Evolutionary conservation across 2,329 filamentous ascomycete species (phyloP), one percentile per base, ranked within the genome.

Genomic region (Ophiocordyceps robertsii): DNA sequence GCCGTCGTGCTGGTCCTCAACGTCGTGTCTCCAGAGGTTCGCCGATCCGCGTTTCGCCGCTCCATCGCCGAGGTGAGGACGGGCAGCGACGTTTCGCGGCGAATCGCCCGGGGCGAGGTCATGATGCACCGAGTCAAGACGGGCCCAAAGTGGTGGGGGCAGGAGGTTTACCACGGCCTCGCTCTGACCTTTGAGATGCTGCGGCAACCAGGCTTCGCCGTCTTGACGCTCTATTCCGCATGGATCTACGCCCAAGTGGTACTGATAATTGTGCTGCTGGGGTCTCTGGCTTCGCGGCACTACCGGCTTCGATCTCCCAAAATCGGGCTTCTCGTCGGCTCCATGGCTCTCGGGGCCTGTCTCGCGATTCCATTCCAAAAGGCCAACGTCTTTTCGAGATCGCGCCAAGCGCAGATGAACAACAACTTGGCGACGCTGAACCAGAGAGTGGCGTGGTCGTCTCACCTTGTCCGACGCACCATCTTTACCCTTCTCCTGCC

Each of bases 171-270:
- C 58, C 82, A 84, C 37, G 84, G 83, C 10, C 53, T 84, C 17
- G 65, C 75, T 16, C 66, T 90, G 37, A 79, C 73, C 39, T 57
- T 73, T 17, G 75, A 80, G 52, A 88, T 89, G 83, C 65, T 86
- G 40, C 73, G 72, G 32, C 84, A 89, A 55, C 74, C 80, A 4
- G 84, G 84, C 0, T 89, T 88, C 56, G 60, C 77, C n/a, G 61
- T 86, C 29, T 67, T 89, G 53, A 73, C 81, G 2, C 46, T 84
- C n/a, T 89, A 89, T 57, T 67, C 80, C 13, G 80, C 73, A 7
- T 89, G 84, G 84, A 83, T 87, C 38, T 86, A 88, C 56, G 81
- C 80, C 3, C 80, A 88, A 53, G 70, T 86, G 2, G 80, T 85
- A 6, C 65, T 89, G 43, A 69, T 86, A 44, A 83, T 88, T 46